Evolutionary conservation across 495 filamentous ascomycete genomes (phyloP).

Genomic region (Aspergillus affinis): DNA sequence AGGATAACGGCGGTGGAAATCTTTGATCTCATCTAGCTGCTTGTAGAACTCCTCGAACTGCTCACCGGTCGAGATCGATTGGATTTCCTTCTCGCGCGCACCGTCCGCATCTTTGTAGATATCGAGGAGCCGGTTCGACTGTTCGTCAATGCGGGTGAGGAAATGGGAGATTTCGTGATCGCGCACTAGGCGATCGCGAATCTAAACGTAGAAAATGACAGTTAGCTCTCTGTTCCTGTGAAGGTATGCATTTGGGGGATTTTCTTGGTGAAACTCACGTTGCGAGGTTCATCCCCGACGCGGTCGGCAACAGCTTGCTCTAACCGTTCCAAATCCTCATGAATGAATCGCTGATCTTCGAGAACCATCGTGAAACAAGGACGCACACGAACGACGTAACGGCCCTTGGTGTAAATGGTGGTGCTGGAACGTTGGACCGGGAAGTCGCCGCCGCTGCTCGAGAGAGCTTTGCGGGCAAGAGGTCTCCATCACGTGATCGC

Average conservation of each 20-base stretch:
- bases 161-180: slow-evolving; percentile 93
- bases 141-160: slow-evolving; percentile 78
- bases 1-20: slow-evolving; percentile 86
- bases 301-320: slow-evolving; percentile 93
- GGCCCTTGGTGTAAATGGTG: slow-evolving; percentile 4
- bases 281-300: slow-evolving; percentile 80
- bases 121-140: slow-evolving; percentile 75
- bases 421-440: slow-evolving; percentile 5
- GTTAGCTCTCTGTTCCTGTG: slow-evolving; percentile 26
- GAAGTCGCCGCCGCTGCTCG: slow-evolving; percentile 11
- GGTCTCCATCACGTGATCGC: slow-evolving; percentile 28
- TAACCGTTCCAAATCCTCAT: slow-evolving; percentile 92
- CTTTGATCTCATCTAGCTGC: slow-evolving; percentile 74
- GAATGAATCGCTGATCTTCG: slow-evolving; percentile 88
- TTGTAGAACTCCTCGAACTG: slow-evolving; percentile 91
- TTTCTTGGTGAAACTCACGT: slow-evolving; percentile 69
- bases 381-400: not conserved
- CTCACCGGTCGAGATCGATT: slow-evolving; percentile 81
- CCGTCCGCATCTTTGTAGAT: slow-evolving; percentile 81
- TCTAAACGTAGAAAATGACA: slow-evolving; percentile 45
- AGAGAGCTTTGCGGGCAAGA: slow-evolving; percentile 36
- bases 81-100: slow-evolving; percentile 72
- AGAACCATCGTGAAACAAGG: slow-evolving; percentile 62
- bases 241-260: slow-evolving; percentile 2
- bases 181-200: slow-evolving; percentile 78